Conservation (phyloP, 768 basidiomycete species). For the Hortiboletus campestris region DNA sequence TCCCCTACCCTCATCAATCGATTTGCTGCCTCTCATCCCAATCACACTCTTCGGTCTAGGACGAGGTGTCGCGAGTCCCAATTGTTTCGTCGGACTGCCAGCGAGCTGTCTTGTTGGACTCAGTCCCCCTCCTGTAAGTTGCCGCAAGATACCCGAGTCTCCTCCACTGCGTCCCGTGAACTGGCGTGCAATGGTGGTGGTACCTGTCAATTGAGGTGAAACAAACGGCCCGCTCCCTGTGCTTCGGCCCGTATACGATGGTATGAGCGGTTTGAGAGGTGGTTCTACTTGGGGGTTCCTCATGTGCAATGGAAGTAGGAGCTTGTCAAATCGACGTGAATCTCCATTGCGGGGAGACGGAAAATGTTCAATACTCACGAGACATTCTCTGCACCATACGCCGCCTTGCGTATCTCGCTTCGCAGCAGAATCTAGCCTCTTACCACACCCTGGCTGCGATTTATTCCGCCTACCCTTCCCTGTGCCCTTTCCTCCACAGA, state of each 20-base stretch:
- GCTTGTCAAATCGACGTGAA: slow-evolving; percentile 36
- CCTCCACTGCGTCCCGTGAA: slow-evolving; percentile 61
- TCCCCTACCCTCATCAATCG: slow-evolving; percentile 61
- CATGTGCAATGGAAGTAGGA: slow-evolving; percentile 50
- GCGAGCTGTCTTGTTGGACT: slow-evolving; percentile 66
- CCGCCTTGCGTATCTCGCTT: slow-evolving; percentile 66
- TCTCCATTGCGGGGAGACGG: not conserved
- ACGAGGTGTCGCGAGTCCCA: slow-evolving; percentile 42
- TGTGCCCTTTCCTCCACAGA: slow-evolving; percentile 70
- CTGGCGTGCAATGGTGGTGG: slow-evolving; percentile 71
- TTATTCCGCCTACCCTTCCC: slow-evolving; percentile 47
- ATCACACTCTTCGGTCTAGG: slow-evolving; percentile 79
- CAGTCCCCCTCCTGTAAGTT: slow-evolving; percentile 65
- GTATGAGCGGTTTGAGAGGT: slow-evolving; percentile 48
- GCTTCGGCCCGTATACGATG: slow-evolving; percentile 43
- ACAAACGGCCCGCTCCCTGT: slow-evolving; percentile 32
- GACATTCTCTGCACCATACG: slow-evolving; percentile 84
- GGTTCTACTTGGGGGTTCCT: slow-evolving; percentile 52
- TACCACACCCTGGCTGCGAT: slow-evolving; percentile 74
- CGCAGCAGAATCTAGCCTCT: slow-evolving; percentile 79
- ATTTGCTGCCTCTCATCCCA: slow-evolving; percentile 62
- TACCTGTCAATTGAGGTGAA: slow-evolving; percentile 61
- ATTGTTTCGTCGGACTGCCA: slow-evolving; percentile 69
- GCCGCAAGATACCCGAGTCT: slow-evolving; percentile 40
- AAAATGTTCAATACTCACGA: slow-evolving; percentile 44